Evolutionary conservation across 225 moss, liverwort and hornwort genomes (phyloP).

Genomic region (Anthoceros angustus): DNA sequence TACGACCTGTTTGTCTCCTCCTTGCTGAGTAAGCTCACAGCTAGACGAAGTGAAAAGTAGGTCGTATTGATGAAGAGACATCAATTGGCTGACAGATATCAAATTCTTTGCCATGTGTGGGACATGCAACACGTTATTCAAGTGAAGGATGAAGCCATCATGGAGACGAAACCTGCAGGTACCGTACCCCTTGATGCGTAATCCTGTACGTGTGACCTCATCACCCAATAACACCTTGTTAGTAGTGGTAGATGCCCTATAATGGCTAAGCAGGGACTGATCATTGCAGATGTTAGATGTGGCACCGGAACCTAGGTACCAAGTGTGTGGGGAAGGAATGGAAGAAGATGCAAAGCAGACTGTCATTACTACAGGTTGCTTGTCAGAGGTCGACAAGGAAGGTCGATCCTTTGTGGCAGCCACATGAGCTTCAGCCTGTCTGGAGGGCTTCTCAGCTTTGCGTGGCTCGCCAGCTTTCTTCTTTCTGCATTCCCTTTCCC

Average conservation of each 20-base stretch:
- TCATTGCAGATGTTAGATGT: too few species aligned
- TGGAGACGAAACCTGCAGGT: too few species aligned
- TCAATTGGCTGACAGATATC: neutral
- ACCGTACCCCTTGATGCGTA: too few species aligned
- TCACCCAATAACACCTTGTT: too few species aligned
- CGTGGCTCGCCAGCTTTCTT: too few species aligned
- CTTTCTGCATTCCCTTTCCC: too few species aligned
- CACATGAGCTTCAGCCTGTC: neutral
- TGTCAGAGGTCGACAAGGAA: neutral
- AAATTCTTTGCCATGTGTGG: too few species aligned
- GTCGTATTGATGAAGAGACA: neutral
- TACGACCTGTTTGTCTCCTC: neutral
- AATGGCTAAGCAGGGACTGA: neutral
- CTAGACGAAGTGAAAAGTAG: neutral
- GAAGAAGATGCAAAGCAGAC: neutral
- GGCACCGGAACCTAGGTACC: too few species aligned
- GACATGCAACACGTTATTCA: too few species aligned
- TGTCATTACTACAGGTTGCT: neutral
- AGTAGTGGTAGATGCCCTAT: neutral
- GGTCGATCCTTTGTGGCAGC: neutral
- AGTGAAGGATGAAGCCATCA: too few species aligned
- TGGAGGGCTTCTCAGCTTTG: neutral
- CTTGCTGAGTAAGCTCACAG: neutral
- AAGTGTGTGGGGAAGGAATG: neutral
- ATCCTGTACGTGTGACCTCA: too few species aligned